Percentiles rank a stretch among this genome's conserved stretches.
These are phyloP conservation scores for Amaranthus cruentus DNA, from an alignment of 148 eudicot genomes.

Conservation along the genomic window DNA sequence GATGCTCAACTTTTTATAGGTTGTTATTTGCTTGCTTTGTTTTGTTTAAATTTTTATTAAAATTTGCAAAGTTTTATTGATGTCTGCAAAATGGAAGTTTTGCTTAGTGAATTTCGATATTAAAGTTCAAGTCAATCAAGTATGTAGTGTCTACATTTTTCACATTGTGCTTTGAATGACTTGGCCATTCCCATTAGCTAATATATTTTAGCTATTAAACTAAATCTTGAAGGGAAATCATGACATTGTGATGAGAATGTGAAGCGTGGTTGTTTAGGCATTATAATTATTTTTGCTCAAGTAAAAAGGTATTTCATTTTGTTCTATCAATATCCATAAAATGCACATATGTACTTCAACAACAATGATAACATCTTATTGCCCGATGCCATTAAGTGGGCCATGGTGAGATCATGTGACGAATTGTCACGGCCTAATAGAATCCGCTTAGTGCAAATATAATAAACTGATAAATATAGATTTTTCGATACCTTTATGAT, in stretches of 20 bases:
- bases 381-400: too few species aligned
- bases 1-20: too few species aligned
- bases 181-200: neutral
- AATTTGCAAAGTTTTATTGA: neutral
- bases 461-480: neutral
- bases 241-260: neutral
- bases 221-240: neutral
- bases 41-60: neutral
- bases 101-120: neutral
- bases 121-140: neutral
- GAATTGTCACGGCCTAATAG: too few species aligned
- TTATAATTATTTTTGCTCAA: neutral
- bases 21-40: neutral
- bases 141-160: neutral
- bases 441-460: too few species aligned
- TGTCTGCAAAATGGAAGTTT: neutral
- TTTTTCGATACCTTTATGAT: neutral
- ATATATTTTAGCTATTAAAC: neutral
- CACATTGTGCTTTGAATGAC: neutral
- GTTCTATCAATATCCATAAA: neutral
- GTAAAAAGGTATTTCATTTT: neutral
- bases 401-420: too few species aligned
- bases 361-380: too few species aligned
- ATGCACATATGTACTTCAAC: neutral
- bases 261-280: neutral